Evolutionary conservation across 2,329 filamentous ascomycete genomes (phyloP), one percentile per base, ranked within the genome.

Genomic region (Aulographum hederae): DNA sequence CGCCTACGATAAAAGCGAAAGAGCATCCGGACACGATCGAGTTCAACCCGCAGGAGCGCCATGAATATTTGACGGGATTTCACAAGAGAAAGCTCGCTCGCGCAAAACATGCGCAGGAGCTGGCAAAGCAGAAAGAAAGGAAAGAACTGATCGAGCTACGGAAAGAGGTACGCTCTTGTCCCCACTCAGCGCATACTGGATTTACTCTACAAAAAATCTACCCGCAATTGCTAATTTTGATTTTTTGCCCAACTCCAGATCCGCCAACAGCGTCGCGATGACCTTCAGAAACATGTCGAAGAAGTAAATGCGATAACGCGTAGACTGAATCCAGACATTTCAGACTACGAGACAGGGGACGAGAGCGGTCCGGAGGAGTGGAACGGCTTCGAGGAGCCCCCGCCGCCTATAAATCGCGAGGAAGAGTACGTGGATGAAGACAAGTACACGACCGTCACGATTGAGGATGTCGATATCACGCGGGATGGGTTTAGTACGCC

Each of bases 351-450:
- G 8, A 43, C 39, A 5, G 34, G 39, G 10, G 46, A 49, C 10
- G 42, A 48, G 12, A 43, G 51, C 4, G 51, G 61, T 1, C 56
- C 58, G 2, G 59, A 66, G 11, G 67, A 73, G 43, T 84, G 76
- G 72, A 62, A 62, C 32, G 79, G 77, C 8, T 39, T 43, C 8
- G 5, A 16, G 12, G 21, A 25, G 8, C 8, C 8, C 8, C 21
- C 21, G 8, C 8, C 21, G 21, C 21, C 21, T 8, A 8, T 25
- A 25, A n/a, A 25, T n/a, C 21, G n/a, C n/a, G 21, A 25, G 50
- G 84, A 86, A 42, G 84, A 95, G 52, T 98, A 94, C 56, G 70
- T 94, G 41, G 89, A 98, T 52, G 89, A 95, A 51, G 86, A 94
- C 52, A 79, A 78, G 48, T 94, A 82, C 51, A 95, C 89, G 1